A percentile compares a stretch with the other conserved stretches of the same genome.
phyloP scores from a whole-genome alignment of 441 rosid genomes.

The Geranium incanum region DNA sequence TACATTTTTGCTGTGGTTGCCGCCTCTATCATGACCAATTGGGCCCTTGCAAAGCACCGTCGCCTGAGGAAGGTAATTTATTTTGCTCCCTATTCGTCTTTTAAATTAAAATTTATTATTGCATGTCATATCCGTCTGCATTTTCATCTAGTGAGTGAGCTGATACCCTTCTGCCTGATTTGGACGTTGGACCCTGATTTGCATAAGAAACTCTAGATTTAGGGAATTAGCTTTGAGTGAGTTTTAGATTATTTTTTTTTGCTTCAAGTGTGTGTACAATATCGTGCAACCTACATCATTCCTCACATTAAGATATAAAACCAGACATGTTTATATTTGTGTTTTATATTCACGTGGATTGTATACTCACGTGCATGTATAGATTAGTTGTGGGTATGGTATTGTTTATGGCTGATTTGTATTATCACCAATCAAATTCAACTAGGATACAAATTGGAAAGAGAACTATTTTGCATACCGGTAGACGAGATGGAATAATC shows the following conservation, averaged over 20 bases:
- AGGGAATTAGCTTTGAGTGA: background rate
- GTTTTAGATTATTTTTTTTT: background rate
- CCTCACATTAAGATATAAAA: background rate
- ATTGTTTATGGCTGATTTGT: background rate
- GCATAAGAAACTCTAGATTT: background rate
- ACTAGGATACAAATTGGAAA: background rate
- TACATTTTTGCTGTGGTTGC: slow-evolving; percentile 75
- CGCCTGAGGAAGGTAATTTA: slow-evolving; percentile 67
- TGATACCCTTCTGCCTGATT: background rate
- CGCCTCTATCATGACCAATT: slow-evolving; percentile 71
- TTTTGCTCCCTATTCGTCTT: background rate
- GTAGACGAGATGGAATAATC: background rate
- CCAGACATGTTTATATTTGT: background rate
- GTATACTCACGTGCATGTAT: background rate
- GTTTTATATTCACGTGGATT: too few species aligned
- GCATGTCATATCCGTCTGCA: background rate
- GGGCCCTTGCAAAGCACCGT: slow-evolving; percentile 92
- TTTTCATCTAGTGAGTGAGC: background rate
- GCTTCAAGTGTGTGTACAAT: background rate
- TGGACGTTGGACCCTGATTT: background rate
- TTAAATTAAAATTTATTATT: background rate
- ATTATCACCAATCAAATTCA: background rate
- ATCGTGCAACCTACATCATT: background rate
- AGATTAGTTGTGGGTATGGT: background rate
- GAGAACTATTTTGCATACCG: background rate